Percentiles rank a stretch among this genome's conserved stretches.
These are phyloP conservation scores for Moricandia arvensis DNA, from an alignment of 345 rosid genomes.

Conservation along the genomic window DNA sequence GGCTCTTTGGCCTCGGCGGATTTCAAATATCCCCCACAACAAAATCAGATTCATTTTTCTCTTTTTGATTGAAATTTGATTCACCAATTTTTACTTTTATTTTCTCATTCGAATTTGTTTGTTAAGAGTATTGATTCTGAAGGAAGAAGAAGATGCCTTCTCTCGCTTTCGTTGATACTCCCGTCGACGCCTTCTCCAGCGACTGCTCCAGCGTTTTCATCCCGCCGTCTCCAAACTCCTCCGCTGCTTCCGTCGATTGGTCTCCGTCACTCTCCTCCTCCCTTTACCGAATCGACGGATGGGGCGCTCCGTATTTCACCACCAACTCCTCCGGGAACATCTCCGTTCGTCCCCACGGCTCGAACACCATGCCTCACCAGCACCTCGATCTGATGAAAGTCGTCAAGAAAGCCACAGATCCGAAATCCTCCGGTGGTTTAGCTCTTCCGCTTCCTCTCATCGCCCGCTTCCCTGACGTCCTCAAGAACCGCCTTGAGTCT, in stretches of 20 bases:
- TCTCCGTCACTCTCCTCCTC: constrained; percentile 63
- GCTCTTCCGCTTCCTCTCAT: constrained; percentile 82
- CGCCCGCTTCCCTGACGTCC: constrained; percentile 73
- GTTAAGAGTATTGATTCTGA: not conserved
- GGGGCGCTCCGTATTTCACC: constrained; percentile 91
- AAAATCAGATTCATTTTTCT: constrained; percentile 11
- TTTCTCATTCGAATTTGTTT: not conserved
- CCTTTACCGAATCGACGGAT: constrained; percentile 65
- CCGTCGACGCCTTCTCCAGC: constrained; percentile 54
- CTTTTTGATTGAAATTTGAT: not conserved
- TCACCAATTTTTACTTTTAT: not conserved
- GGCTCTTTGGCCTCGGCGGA: constrained; percentile 99
- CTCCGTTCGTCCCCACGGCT: constrained; percentile 67
- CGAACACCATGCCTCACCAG: constrained; percentile 62
- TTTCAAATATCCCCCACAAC: constrained; percentile 78
- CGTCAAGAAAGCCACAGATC: constrained; percentile 78
- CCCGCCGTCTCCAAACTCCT: constrained; percentile 5
- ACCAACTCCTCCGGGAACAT: constrained; percentile 71
- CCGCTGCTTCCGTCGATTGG: constrained; percentile 45
- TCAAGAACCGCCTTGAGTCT: constrained; percentile 78
- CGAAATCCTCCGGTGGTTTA: constrained; percentile 70
- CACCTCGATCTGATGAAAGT: constrained; percentile 77
- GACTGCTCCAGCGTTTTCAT: constrained; percentile 46
- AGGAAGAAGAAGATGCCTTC: constrained; percentile 65
- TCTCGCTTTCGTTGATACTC: constrained; percentile 84